Percentiles rank a stretch among this genome's conserved stretches.
Conservation (phyloP, 208 protist genomes). For the Acanthamoeba castellanii region DNA sequence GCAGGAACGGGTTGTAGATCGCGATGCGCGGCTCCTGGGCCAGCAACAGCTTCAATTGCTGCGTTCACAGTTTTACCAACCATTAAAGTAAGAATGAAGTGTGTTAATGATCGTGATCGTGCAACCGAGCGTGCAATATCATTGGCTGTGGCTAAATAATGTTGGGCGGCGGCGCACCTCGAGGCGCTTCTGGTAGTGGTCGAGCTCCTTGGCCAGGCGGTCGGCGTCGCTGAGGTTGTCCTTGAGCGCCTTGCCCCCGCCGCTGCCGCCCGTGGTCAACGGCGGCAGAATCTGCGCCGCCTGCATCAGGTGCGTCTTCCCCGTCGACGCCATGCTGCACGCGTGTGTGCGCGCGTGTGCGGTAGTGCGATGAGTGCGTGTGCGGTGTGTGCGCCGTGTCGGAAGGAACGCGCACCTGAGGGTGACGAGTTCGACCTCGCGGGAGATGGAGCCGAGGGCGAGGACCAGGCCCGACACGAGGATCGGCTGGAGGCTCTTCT, state of each 20-base stretch:
- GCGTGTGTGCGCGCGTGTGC: not conserved
- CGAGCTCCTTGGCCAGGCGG: not conserved
- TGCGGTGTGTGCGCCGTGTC: not conserved
- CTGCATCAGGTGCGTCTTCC: slow-evolving; percentile 12
- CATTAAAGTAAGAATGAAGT: no score
- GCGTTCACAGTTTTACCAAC: not conserved
- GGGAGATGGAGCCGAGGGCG: not conserved
- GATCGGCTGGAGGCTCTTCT: not conserved
- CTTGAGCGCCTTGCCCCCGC: not conserved
- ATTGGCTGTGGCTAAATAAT: not conserved
- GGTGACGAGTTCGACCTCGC: slow-evolving; percentile 4
- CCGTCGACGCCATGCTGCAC: not conserved
- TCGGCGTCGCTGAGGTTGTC: not conserved
- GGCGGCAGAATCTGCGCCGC: not conserved
- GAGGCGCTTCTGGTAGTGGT: not conserved
- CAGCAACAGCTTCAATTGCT: slow-evolving; percentile 23
- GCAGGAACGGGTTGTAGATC: slow-evolving; percentile 28
- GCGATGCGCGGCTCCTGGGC: not conserved
- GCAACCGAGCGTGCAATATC: not conserved
- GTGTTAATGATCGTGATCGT: not conserved
- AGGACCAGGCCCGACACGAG: not conserved
- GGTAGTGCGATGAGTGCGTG: not conserved
- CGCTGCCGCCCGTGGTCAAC: not conserved
- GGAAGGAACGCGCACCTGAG: not conserved
- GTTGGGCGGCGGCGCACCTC: not conserved